Evolutionary conservation across 2,329 filamentous ascomycete species (phyloP).

Genomic region (Capronia americana): DNA sequence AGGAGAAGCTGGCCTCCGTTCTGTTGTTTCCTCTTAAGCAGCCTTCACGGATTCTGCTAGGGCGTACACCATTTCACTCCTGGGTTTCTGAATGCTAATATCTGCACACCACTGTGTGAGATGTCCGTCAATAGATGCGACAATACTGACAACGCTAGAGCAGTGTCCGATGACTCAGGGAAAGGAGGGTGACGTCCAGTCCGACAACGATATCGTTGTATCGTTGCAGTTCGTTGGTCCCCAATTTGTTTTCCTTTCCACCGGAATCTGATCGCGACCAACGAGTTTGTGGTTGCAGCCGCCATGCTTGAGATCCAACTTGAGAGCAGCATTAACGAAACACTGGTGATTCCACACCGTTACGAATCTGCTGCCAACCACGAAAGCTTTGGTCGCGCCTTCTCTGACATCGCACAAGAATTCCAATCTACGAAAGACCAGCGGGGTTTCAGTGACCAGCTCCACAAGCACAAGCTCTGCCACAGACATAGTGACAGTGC

Average conservation of each 20-base stretch:
- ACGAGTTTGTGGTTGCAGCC: conserved; percentile 68
- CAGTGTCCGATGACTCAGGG: conserved; percentile 61
- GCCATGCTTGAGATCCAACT: conserved; percentile 81
- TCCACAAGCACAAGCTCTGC: conserved; percentile 64
- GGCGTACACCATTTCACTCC: conserved; percentile 69
- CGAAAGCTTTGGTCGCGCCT: conserved; percentile 73
- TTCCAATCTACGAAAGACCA: conserved; percentile 71
- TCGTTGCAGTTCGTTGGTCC: conserved; percentile 66
- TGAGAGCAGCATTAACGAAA: conserved; percentile 74
- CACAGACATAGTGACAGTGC: neutral
- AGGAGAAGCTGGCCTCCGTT: conserved; percentile 66
- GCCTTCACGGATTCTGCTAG: conserved; percentile 69
- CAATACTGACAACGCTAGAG: conserved; percentile 80
- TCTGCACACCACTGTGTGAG: conserved; percentile 80
- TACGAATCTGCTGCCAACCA: conserved; percentile 60
- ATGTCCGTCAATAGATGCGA: conserved; percentile 72
- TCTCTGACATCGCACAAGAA: conserved; percentile 67
- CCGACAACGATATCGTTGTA: conserved; percentile 85
- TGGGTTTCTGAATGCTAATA: conserved; percentile 66
- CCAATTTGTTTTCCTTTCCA: conserved; percentile 52
- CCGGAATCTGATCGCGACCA: neutral
- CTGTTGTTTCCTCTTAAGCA: conserved; percentile 67
- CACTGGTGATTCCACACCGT: conserved; percentile 54
- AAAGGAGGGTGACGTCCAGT: conserved; percentile 88
- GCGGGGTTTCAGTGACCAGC: conserved; percentile 59